phyloP scores from a whole-genome alignment of 306 rosid species.

The Abrus pulchellus region DNA sequence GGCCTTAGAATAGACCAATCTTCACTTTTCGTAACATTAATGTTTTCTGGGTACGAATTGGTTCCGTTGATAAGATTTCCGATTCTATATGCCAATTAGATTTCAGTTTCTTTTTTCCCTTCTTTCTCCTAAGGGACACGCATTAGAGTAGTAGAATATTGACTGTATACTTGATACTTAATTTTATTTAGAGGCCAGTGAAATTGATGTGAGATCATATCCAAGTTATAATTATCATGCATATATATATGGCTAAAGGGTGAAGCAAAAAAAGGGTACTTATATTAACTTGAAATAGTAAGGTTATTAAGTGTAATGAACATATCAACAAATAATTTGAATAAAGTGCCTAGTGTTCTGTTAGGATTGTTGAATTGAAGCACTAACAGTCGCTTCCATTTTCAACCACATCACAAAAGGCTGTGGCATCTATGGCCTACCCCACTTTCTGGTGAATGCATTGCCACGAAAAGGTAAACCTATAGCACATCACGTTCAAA shows the following conservation, averaged over 20 bases:
- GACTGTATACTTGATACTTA: background rate
- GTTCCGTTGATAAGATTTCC: conserved; percentile 37
- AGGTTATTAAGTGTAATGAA: background rate
- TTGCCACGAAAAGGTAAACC: conserved; percentile 57
- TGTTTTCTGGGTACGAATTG: background rate
- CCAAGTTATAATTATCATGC: too few relatives aligned
- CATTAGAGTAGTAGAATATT: background rate
- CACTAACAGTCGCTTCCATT: conserved; percentile 37
- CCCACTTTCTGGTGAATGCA: conserved; percentile 52
- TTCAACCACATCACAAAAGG: conserved; percentile 47
- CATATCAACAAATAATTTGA: background rate
- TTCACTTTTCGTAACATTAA: conserved; percentile 47
- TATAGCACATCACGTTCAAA: conserved; percentile 49
- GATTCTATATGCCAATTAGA: conserved; percentile 5
- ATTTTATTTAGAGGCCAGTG: background rate
- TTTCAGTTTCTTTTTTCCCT: background rate
- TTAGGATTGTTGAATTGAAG: conserved; percentile 39
- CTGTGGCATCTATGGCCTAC: conserved; percentile 54
- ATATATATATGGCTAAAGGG: too few relatives aligned
- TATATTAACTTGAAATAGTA: background rate
- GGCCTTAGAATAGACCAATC: conserved; percentile 52
- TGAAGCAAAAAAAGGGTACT: background rate
- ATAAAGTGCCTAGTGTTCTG: background rate
- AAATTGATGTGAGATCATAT: background rate
- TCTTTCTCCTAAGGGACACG: background rate